Conservation (phyloP, 2,329 filamentous ascomycete genomes). For the Aspergillus sp. region DNA sequence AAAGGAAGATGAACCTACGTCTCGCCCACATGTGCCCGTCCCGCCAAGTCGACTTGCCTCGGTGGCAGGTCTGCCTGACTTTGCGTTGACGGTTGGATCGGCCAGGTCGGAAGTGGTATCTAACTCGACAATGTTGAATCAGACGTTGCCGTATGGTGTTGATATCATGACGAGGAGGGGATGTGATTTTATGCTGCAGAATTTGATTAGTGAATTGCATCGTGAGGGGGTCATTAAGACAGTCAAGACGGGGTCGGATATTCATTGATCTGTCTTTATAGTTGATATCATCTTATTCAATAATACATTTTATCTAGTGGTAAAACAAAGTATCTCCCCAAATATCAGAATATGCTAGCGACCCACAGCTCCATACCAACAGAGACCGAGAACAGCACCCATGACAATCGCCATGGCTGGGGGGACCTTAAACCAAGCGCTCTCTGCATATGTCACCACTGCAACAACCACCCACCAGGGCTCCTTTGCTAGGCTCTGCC, state of each 20-base stretch:
- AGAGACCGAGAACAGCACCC: constrained; percentile 29
- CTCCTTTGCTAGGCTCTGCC: constrained; percentile 52
- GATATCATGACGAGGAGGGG: constrained; percentile 7
- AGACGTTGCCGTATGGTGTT: constrained; percentile 7
- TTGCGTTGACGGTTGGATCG: background rate
- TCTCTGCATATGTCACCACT: constrained; percentile 45
- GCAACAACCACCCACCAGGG: constrained; percentile 63
- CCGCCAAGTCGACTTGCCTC: background rate
- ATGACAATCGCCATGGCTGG: constrained; percentile 42
- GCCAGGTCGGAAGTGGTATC: background rate
- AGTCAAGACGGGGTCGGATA: constrained; percentile 4
- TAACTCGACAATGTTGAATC: background rate
- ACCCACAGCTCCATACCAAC: too few relatives aligned
- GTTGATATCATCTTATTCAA: too few relatives aligned
- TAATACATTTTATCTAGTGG: too few relatives aligned
- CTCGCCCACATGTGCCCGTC: background rate
- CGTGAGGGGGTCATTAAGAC: constrained; percentile 3
- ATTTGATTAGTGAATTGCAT: constrained; percentile 7
- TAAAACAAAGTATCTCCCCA: too few relatives aligned
- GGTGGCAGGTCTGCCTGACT: background rate
- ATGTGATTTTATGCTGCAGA: constrained; percentile 11
- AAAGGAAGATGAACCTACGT: background rate
- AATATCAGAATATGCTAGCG: too few relatives aligned
- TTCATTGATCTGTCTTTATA: background rate
- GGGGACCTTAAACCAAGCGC: constrained; percentile 44